phyloP scores from a whole-genome alignment of 331 rosid species.

The Malus hybrid region DNA sequence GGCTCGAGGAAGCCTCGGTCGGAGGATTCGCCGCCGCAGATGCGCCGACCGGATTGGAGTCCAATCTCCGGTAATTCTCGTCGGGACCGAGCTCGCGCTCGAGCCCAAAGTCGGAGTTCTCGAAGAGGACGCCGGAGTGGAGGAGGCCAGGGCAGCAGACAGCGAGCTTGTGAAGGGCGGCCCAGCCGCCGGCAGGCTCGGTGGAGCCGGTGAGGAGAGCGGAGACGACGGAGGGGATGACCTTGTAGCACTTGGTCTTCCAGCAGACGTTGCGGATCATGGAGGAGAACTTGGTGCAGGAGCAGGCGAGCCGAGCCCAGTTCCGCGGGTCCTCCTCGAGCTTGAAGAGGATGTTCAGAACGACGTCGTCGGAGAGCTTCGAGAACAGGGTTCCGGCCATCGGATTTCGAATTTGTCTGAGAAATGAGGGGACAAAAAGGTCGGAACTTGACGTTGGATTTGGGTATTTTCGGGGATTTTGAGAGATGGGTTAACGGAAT shows the following conservation, averaged over 20 bases:
- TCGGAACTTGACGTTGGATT: neutral
- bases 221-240: constrained; percentile 49
- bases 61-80: constrained; percentile 15
- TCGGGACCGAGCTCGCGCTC: constrained; percentile 68
- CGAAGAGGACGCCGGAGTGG: constrained; percentile 73
- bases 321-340: constrained; percentile 78
- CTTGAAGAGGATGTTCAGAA: constrained; percentile 51
- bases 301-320: constrained; percentile 84
- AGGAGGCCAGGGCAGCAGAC: constrained; percentile 85
- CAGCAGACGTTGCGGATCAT: constrained; percentile 55
- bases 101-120: constrained; percentile 65
- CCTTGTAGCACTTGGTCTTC: constrained; percentile 36
- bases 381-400: constrained; percentile 38
- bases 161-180: constrained; percentile 61
- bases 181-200: constrained; percentile 36
- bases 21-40: neutral
- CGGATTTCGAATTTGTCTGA: neutral
- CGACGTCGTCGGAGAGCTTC: constrained; percentile 54
- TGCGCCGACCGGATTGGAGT: neutral
- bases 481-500: neutral
- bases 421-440: neutral
- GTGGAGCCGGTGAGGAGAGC: constrained; percentile 34
- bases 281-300: constrained; percentile 54
- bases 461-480: neutral
- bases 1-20: constrained; percentile 8